These are phyloP conservation scores for Cercospora zeina DNA, from an alignment of 2,329 filamentous ascomycete species.

Conservation along the genomic window DNA sequence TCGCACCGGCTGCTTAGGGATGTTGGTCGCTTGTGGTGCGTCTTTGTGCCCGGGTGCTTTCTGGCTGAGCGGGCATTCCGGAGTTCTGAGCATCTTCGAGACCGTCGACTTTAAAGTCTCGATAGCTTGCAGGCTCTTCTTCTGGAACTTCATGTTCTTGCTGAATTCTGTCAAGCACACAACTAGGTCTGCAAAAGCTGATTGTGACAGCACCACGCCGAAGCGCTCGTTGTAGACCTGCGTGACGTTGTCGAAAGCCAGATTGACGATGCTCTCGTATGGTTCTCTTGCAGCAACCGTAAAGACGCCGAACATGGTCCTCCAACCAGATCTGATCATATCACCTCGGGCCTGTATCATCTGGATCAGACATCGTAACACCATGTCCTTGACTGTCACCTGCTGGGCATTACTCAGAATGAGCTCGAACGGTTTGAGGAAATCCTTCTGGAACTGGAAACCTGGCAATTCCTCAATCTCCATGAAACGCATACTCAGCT, in stretches of 20 bases:
- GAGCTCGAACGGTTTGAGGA: conserved; percentile 96
- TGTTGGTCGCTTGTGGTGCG: conserved; percentile 51
- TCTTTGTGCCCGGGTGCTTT: conserved; percentile 52
- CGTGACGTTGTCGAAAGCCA: conserved; percentile 94
- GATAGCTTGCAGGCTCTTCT: conserved; percentile 94
- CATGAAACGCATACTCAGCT: conserved; percentile 98
- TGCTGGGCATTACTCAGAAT: conserved; percentile 92
- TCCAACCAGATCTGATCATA: conserved; percentile 97
- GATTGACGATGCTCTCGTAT: conserved; percentile 91
- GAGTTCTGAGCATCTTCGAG: conserved; percentile 90
- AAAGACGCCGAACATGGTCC: conserved; percentile 99
- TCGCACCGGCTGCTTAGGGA: conserved; percentile 65
- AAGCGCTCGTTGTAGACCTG: conserved; percentile 96
- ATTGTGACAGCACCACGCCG: conserved; percentile 92
- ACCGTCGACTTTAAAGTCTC: conserved; percentile 93
- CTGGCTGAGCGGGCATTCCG: conserved; percentile 86
- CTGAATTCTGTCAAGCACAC: conserved; percentile 98
- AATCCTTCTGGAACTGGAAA: conserved; percentile 99
- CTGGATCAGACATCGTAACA: conserved; percentile 90
- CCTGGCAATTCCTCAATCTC: conserved; percentile 96
- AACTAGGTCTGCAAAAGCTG: conserved; percentile 92
- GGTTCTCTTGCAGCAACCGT: conserved; percentile 91
- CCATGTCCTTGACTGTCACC: conserved; percentile 95
- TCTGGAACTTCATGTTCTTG: conserved; percentile 97
- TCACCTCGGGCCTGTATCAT: conserved; percentile 98